These are phyloP conservation scores for Arthrinium phaeospermum DNA, from an alignment of 2,329 filamentous ascomycete species.

Conservation along the genomic window DNA sequence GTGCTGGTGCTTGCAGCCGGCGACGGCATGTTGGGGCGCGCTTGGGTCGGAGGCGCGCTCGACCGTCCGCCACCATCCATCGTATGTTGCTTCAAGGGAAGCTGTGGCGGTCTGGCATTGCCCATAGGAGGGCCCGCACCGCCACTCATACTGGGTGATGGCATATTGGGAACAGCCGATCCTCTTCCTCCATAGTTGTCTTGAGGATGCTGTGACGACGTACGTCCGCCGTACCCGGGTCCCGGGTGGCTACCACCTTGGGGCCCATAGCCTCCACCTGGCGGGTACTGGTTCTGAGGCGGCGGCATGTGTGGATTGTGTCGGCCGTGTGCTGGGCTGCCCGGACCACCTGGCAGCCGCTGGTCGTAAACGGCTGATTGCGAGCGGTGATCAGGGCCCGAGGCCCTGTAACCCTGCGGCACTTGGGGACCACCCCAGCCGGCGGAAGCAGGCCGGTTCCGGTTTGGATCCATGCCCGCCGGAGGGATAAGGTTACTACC, in stretches of 20 bases:
- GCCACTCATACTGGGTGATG: constrained; percentile 30
- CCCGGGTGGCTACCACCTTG: constrained; percentile 36
- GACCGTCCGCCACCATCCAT: constrained; percentile 38
- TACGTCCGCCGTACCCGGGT: constrained; percentile 47
- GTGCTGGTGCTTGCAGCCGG: constrained; percentile 37
- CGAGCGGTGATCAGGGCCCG: not conserved
- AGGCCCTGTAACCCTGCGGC: constrained; percentile 38
- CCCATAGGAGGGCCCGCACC: constrained; percentile 26
- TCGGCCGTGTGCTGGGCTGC: constrained; percentile 42
- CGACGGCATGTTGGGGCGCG: constrained; percentile 31
- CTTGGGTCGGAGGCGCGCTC: constrained; percentile 43
- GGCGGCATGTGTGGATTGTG: constrained; percentile 36
- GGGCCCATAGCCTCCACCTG: constrained; percentile 30
- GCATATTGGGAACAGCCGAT: constrained; percentile 30
- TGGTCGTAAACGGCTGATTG: constrained; percentile 17
- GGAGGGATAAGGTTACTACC: constrained; percentile 50
- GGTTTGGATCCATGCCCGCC: constrained; percentile 45
- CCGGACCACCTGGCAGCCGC: constrained; percentile 35
- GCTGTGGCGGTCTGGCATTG: not conserved
- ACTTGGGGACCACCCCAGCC: constrained; percentile 52
- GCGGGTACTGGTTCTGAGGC: constrained; percentile 34
- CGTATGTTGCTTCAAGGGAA: not conserved
- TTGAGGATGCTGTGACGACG: constrained; percentile 37
- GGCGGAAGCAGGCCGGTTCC: constrained; percentile 49
- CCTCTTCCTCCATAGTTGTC: constrained; percentile 34